A percentile compares a stretch with the other conserved stretches of the same genome.
phyloP scores from a whole-genome alignment of 768 basidiomycete genomes.

The Vararia minispora region DNA sequence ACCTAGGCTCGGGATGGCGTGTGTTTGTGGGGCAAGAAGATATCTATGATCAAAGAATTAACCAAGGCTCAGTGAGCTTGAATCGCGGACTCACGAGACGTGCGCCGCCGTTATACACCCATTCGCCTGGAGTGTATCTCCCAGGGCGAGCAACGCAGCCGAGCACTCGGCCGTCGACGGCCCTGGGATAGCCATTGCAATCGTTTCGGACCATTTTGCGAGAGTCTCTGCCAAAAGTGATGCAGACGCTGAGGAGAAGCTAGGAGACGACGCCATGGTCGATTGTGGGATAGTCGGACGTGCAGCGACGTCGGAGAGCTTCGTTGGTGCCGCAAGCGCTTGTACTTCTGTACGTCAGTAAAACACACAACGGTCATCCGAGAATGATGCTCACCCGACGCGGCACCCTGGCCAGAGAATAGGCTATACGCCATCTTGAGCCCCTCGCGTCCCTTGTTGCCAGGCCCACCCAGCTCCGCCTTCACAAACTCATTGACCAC shows the following conservation, averaged over 20 bases:
- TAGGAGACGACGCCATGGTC: slow-evolving; percentile 54
- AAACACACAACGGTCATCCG: neutral
- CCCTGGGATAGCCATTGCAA: slow-evolving; percentile 71
- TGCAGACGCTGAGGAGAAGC: slow-evolving; percentile 36
- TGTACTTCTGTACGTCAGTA: neutral
- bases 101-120: slow-evolving; percentile 82
- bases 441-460: slow-evolving; percentile 50
- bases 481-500: slow-evolving; percentile 78
- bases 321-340: slow-evolving; percentile 5
- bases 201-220: slow-evolving; percentile 76
- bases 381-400: slow-evolving; percentile 42
- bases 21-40: slow-evolving; percentile 74
- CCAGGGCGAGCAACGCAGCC: slow-evolving; percentile 70
- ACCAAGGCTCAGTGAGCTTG: neutral
- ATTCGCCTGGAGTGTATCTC: slow-evolving; percentile 65
- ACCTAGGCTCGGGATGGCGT: slow-evolving; percentile 62
- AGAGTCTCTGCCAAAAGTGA: slow-evolving; percentile 54
- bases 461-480: slow-evolving; percentile 46
- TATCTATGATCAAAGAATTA: slow-evolving; percentile 39
- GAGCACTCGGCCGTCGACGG: slow-evolving; percentile 58
- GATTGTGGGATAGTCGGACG: slow-evolving; percentile 3
- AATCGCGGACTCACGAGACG: slow-evolving; percentile 54
- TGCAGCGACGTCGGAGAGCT: slow-evolving; percentile 6
- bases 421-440: slow-evolving; percentile 74
- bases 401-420: slow-evolving; percentile 73